Conservation (phyloP, 495 filamentous ascomycete species). For the Cenococcum geophilum region DNA sequence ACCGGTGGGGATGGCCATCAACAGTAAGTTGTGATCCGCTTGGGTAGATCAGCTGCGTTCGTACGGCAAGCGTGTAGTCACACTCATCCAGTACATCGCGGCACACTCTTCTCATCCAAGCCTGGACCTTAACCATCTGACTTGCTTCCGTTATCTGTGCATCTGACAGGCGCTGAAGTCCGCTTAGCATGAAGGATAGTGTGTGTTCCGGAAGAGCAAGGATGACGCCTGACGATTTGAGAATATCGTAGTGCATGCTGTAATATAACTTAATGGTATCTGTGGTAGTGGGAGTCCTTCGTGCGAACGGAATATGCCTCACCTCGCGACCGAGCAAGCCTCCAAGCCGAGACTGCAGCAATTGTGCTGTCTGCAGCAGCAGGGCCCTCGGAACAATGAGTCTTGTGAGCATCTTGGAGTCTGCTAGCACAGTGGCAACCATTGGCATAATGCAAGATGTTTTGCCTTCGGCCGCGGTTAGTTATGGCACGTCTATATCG, state of each 20-base stretch:
- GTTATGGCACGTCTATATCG: no score
- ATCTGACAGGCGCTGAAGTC: conserved; percentile 44
- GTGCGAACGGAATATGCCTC: conserved; percentile 48
- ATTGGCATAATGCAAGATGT: conserved; percentile 50
- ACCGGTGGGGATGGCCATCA: conserved; percentile 48
- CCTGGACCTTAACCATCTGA: conserved; percentile 43
- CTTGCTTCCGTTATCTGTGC: conserved; percentile 36
- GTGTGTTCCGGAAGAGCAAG: conserved; percentile 49
- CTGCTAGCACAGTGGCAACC: conserved; percentile 45
- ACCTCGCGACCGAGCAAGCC: conserved; percentile 45
- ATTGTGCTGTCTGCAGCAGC: conserved; percentile 47
- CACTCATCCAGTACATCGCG: conserved; percentile 55
- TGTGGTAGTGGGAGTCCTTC: conserved; percentile 38
- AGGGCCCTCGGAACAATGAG: conserved; percentile 50
- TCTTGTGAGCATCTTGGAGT: conserved; percentile 41
- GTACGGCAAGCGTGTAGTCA: conserved; percentile 48
- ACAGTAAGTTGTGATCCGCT: conserved; percentile 45
- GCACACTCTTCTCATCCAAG: conserved; percentile 42
- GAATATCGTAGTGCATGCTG: conserved; percentile 30
- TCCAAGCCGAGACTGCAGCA: conserved; percentile 45
- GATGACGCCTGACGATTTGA: conserved; percentile 39
- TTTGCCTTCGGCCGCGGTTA: no score
- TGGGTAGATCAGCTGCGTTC: conserved; percentile 44
- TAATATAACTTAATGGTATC: conserved; percentile 36
- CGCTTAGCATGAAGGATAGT: conserved; percentile 49